A percentile compares a stretch with the other conserved stretches of the same genome.
phyloP scores from a whole-genome alignment of 2,329 filamentous ascomycete genomes.

The Epichloe glyceriae region DNA sequence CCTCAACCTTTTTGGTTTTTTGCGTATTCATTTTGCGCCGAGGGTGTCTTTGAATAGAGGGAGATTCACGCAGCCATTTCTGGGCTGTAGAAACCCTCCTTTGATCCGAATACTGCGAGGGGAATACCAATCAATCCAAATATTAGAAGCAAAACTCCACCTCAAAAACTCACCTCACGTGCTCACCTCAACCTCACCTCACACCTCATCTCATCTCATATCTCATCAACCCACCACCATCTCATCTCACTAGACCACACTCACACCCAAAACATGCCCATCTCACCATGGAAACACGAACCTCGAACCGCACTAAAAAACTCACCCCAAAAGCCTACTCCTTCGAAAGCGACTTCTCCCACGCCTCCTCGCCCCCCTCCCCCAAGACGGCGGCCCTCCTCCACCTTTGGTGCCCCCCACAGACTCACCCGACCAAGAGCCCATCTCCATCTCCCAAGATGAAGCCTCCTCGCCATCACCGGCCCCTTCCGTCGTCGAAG shows the following conservation, averaged over 20 bases:
- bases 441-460: constrained; percentile 18
- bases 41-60: too few relatives aligned
- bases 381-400: neutral
- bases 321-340: constrained; percentile 22
- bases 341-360: constrained; percentile 15
- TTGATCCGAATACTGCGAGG: too few relatives aligned
- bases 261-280: neutral
- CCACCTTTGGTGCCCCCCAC: too few relatives aligned
- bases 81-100: too few relatives aligned
- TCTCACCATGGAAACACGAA: constrained; percentile 23
- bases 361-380: neutral
- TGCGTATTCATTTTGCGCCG: too few relatives aligned
- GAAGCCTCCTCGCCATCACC: neutral
- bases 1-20: too few relatives aligned
- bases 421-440: constrained; percentile 14
- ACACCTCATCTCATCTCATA: neutral
- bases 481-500: neutral
- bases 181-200: neutral
- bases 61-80: too few relatives aligned
- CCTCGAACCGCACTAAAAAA: constrained; percentile 22
- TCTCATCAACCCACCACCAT: neutral
- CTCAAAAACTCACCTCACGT: neutral
- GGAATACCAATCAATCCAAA: too few relatives aligned
- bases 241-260: neutral
- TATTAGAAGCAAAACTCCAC: neutral